Evolutionary conservation across 176 grass and related monocot species (phyloP).

Genomic region (Oryza meridionalis): DNA sequence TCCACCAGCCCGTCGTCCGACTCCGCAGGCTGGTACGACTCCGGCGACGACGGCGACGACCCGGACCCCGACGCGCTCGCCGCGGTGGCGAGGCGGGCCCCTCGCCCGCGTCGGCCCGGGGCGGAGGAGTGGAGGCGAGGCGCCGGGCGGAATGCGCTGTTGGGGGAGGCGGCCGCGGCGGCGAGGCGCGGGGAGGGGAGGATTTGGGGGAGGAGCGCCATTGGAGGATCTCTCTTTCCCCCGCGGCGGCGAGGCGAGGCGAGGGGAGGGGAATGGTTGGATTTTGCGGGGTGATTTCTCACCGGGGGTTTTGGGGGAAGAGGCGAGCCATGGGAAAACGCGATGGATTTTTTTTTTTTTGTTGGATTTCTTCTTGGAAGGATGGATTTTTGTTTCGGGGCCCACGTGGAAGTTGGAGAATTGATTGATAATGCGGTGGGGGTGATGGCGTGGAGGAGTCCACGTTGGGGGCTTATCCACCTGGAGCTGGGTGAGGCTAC

Average conservation of each 20-base stretch:
- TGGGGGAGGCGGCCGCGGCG: slow-evolving; percentile 21
- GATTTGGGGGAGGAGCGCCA: slow-evolving; percentile 79
- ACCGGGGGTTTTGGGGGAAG: slow-evolving; percentile 15
- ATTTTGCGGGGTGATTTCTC: slow-evolving; percentile 42
- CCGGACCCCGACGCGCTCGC: slow-evolving; percentile 1
- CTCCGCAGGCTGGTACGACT: slow-evolving; percentile 15
- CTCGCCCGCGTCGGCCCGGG: slow-evolving; percentile 4
- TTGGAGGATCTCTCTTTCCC: slow-evolving; percentile 29
- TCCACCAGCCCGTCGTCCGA: slow-evolving; percentile 69
- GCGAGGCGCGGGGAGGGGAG: slow-evolving; percentile 51
- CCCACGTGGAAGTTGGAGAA: neutral
- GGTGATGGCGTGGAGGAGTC: slow-evolving; percentile 41
- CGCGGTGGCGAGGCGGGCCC: slow-evolving; percentile 18
- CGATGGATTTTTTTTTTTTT: too few relatives aligned
- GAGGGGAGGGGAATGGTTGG: slow-evolving; percentile 19
- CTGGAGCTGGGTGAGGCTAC: neutral
- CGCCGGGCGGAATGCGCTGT: slow-evolving; percentile 46
- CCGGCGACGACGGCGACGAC: slow-evolving; percentile 30
- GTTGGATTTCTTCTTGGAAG: neutral
- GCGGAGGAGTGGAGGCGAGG: slow-evolving; percentile 40
- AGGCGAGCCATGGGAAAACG: slow-evolving; percentile 20
- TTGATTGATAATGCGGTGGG: neutral
- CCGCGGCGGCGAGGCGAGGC: slow-evolving; percentile 4
- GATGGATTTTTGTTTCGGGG: slow-evolving; percentile 22
- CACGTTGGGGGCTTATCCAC: slow-evolving; percentile 63